Base-by-base conservation (phyloP, 257 asterid genomes). In the Pogostemon cablin region DNA sequence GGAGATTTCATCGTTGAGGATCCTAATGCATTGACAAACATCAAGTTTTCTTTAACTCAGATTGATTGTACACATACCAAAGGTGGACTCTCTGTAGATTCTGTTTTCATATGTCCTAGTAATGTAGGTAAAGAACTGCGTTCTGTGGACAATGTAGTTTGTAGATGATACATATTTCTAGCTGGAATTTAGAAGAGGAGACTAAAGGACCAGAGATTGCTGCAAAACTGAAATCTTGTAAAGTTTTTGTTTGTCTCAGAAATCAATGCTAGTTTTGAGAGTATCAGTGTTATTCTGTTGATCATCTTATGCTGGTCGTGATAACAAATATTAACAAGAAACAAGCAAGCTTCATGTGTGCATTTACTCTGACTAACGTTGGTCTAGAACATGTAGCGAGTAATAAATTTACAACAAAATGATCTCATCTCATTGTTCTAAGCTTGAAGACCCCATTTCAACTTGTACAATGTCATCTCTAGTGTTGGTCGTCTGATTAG, bases 31-130 rank as follows among this genome's bases (percentile, higher is more conserved):
- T 52, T 71, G 66, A 88, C 86, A 2, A 85, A 60, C 80, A 62
- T 91, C 71, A 82, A 62, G 25, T 91, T 77, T 75, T 87, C 93
- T 2, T 53, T 89, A 77, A 75, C 87, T 32, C 96, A 91, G 85
- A 89, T 91, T 53, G 96, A 91, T 57, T 91, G 96, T 62, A 91
- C 97, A 11, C 97, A 91, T 39, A 91, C 84, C 49, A 91, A 91
- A 86, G 93, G 96, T 69, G 97, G 96, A 48, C 73, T 91, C 3
- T 86, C 87, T 66, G 85, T 89, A 17, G 98, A 89, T 76, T 89
- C 88, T 12, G 89, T 87, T 68, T 73, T 89, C 39, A 80, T 91
- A 46, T 85, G 88, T 64, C 98, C 95, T 0, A 55, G 44, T 76
- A 75, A 72, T 65, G 61, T 86, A 79, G 87, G 85, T n/a, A 82